These are phyloP conservation scores for Trichocomaceae sp. DNA, from an alignment of 2,329 filamentous ascomycete genomes.

Conservation along the genomic window DNA sequence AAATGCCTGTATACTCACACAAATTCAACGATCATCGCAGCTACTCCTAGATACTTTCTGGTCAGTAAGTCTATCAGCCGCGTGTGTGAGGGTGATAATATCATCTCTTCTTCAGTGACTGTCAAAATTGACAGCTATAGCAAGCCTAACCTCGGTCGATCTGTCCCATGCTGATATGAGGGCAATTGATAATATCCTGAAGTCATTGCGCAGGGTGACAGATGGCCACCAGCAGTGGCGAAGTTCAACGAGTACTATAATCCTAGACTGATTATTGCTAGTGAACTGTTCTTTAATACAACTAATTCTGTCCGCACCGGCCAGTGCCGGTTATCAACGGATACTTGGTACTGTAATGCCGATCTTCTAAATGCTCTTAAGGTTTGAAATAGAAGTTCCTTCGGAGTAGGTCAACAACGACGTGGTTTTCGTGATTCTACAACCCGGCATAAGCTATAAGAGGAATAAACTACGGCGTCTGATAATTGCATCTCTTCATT, in stretches of 20 bases:
- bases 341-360: not conserved
- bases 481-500: not conserved
- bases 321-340: not conserved
- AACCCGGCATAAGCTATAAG: not conserved
- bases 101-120: not conserved
- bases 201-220: conserved; percentile 10
- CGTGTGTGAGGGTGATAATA: conserved; percentile 11
- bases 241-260: conserved; percentile 6
- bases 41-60: not conserved
- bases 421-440: not conserved
- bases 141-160: conserved; percentile 30
- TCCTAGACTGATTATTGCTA: not conserved
- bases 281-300: too few species aligned
- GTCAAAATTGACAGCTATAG: not conserved
- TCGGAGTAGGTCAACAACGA: not conserved
- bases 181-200: conserved; percentile 1
- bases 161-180: conserved; percentile 38
- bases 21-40: not conserved
- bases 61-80: conserved; percentile 13
- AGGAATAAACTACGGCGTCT: not conserved
- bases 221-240: conserved; percentile 13
- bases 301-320: not conserved
- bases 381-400: not conserved
- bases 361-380: too few species aligned
- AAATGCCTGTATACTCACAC: not conserved